Evolutionary conservation across 306 rosid species (phyloP).

Genomic region (Inga leiocalycina): DNA sequence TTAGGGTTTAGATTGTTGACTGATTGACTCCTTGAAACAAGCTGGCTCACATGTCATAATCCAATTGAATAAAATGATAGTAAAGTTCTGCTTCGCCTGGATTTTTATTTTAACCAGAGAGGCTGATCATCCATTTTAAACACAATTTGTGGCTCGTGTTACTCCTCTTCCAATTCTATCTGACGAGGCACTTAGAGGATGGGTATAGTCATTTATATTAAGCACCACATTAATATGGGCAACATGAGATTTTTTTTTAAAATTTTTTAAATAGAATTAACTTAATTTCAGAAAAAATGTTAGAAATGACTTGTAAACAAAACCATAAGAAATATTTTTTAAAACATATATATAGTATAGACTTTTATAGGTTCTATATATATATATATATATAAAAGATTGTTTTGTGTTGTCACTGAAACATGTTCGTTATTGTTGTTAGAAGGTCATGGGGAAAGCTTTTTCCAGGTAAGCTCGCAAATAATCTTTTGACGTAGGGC

Average conservation of each 20-base stretch:
- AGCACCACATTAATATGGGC: not conserved
- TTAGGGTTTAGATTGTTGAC: not conserved
- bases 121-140: not conserved
- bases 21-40: not conserved
- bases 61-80: not conserved
- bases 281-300: not conserved
- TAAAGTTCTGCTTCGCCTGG: not conserved
- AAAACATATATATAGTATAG: not conserved
- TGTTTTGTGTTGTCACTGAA: not conserved
- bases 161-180: not conserved
- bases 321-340: too few relatives aligned
- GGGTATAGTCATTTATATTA: not conserved
- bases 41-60: not conserved
- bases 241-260: too few relatives aligned
- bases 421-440: not conserved
- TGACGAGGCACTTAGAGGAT: not conserved
- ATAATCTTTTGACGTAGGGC: not conserved
- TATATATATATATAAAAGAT: not conserved
- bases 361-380: too few relatives aligned
- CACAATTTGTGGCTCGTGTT: too few relatives aligned
- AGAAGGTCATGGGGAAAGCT: not conserved
- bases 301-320: too few relatives aligned
- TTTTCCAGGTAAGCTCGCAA: not conserved
- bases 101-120: not conserved
- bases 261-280: too few relatives aligned